phyloP scores from a whole-genome alignment of 305 asterid species.

The Fraxinus albicans region DNA sequence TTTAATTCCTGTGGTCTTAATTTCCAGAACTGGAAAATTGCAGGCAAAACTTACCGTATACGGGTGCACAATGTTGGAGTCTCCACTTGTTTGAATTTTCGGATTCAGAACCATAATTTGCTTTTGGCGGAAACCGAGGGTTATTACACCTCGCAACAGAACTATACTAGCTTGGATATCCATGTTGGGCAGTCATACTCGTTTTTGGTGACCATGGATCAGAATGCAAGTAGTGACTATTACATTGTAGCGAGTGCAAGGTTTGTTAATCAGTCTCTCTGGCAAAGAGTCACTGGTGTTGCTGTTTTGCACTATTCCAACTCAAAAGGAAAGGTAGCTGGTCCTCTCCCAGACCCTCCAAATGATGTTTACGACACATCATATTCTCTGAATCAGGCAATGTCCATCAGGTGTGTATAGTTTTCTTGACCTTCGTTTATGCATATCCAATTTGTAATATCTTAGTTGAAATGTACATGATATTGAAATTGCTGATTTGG shows the following conservation, averaged over 20 bases:
- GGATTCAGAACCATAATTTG: conserved; percentile 20
- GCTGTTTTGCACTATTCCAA: conserved; percentile 84
- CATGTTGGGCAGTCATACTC: conserved; percentile 23
- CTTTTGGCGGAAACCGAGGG: conserved; percentile 23
- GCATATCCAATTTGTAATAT: not conserved
- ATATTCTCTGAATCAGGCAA: conserved; percentile 82
- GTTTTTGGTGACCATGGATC: conserved; percentile 60
- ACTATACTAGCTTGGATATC: conserved; percentile 11
- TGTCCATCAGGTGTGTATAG: conserved; percentile 71
- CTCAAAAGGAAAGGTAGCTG: conserved; percentile 67
- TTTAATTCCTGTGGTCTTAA: not conserved
- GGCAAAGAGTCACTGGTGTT: conserved; percentile 94
- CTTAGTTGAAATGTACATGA: not conserved
- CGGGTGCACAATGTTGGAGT: conserved; percentile 19
- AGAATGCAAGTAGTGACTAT: conserved; percentile 95
- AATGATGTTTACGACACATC: conserved; percentile 59
- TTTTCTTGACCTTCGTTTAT: not conserved
- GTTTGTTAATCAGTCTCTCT: conserved; percentile 74
- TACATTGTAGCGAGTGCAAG: conserved; percentile 94
- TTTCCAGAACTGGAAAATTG: not conserved
- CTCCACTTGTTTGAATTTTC: conserved; percentile 16
- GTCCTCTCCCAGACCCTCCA: conserved; percentile 94
- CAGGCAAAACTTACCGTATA: conserved; percentile 19
- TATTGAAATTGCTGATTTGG: not conserved
- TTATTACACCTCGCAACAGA: conserved; percentile 19